Evolutionary conservation across 2,329 filamentous ascomycete species (phyloP).

Genomic region (Alternaria sp.): DNA sequence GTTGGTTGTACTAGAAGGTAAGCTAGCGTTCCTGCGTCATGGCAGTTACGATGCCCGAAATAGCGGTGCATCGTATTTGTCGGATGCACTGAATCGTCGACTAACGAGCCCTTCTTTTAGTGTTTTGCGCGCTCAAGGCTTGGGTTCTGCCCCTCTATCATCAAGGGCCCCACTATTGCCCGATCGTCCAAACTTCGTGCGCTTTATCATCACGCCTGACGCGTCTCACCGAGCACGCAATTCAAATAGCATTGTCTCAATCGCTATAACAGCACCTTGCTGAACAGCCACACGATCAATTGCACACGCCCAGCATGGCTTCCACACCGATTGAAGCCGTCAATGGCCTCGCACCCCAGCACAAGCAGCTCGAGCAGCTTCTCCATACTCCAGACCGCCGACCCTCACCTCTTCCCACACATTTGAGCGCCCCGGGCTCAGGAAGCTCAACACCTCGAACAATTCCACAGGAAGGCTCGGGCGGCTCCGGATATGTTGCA

Average conservation of each 20-base stretch:
- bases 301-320: constrained; percentile 32
- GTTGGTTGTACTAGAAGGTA: constrained; percentile 2
- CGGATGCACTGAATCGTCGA: not conserved
- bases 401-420: constrained; percentile 87
- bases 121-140: not conserved
- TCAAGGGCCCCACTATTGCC: constrained; percentile 7
- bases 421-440: constrained; percentile 73
- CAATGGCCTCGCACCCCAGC: constrained; percentile 43
- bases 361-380: constrained; percentile 65
- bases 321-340: constrained; percentile 42
- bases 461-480: constrained; percentile 80
- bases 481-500: constrained; percentile 86
- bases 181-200: constrained; percentile 7
- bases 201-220: constrained; percentile 12
- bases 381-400: constrained; percentile 64
- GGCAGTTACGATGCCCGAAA: not conserved
- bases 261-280: constrained; percentile 6
- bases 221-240: constrained; percentile 16
- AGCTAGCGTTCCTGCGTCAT: constrained; percentile 4
- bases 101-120: not conserved
- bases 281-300: not conserved
- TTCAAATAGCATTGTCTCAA: constrained; percentile 12
- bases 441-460: constrained; percentile 66
- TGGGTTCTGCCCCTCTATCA: constrained; percentile 7
- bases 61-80: constrained; percentile 6